phyloP scores from a whole-genome alignment of 2,329 filamentous ascomycete genomes.

The Leptographium wingfieldii region DNA sequence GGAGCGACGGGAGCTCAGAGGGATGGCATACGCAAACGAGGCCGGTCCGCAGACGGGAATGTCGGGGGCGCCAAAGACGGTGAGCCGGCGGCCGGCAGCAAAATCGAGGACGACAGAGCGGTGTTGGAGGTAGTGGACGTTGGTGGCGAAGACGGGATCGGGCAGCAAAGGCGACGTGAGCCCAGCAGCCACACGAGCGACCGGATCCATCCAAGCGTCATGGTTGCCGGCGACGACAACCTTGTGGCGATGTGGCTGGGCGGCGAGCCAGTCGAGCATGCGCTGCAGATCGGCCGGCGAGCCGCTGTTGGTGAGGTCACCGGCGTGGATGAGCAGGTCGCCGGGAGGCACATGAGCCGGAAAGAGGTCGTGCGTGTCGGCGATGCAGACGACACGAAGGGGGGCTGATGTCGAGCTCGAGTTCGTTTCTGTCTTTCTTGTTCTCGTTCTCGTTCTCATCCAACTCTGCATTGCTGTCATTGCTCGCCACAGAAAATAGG shows the following conservation, averaged over 20 bases:
- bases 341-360: conserved; percentile 54
- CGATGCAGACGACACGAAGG: conserved; percentile 75
- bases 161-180: not conserved
- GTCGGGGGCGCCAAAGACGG: conserved; percentile 70
- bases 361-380: conserved; percentile 68
- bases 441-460: not conserved
- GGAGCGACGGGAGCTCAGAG: not conserved
- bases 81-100: conserved; percentile 41
- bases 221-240: conserved; percentile 81
- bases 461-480: conserved; percentile 48
- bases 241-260: conserved; percentile 65
- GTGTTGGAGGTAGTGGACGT: conserved; percentile 64
- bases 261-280: conserved; percentile 72
- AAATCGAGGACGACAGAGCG: conserved; percentile 51
- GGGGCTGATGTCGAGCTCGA: conserved; percentile 20
- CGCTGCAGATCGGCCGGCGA: conserved; percentile 60
- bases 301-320: conserved; percentile 68
- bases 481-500: conserved; percentile 49
- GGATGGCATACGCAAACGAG: conserved; percentile 42
- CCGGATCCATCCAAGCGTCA: conserved; percentile 69
- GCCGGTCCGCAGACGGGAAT: conserved; percentile 63
- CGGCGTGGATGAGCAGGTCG: conserved; percentile 80
- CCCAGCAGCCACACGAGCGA: conserved; percentile 45
- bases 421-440: not conserved
- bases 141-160: conserved; percentile 47